A percentile compares a stretch with the other conserved stretches of the same genome.
Conservation (phyloP, 495 filamentous ascomycete species). For the Melanomma pulvis-pyrius region DNA sequence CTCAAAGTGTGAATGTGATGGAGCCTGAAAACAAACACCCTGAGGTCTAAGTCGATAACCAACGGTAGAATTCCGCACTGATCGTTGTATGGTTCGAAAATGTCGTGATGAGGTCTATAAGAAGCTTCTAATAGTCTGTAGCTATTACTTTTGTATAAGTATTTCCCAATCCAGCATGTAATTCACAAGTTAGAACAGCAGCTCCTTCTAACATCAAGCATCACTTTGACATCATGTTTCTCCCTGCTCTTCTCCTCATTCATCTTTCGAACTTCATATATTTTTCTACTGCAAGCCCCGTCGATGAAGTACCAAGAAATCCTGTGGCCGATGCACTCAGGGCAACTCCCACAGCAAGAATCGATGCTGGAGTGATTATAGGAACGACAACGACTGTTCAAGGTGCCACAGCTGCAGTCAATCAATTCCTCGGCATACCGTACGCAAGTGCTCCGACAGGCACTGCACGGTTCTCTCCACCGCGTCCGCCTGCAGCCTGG, state of each 20-base stretch:
- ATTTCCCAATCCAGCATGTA: too few relatives aligned
- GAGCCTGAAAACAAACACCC: not conserved
- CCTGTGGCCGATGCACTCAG: not conserved
- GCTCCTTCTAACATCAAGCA: not conserved
- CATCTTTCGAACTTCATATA: not conserved
- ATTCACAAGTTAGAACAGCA: not conserved
- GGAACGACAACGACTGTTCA: not conserved
- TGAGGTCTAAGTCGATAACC: not conserved
- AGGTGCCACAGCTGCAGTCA: not conserved
- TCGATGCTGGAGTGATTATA: not conserved
- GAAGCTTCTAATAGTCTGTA: too few relatives aligned
- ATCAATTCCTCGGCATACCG: conserved; percentile 14
- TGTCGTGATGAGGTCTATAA: too few relatives aligned
- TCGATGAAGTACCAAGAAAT: not conserved
- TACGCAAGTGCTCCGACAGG: conserved; percentile 9
- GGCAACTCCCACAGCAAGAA: not conserved
- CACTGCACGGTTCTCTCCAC: conserved; percentile 1
- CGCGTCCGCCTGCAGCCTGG: conserved; percentile 2
- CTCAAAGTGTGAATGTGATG: not conserved
- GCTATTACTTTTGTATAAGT: not conserved
- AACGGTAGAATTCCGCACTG: not conserved
- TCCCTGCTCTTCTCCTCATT: not conserved
- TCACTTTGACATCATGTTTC: not conserved
- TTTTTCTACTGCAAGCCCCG: not conserved
- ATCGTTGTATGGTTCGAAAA: not conserved